Percentiles rank a stretch among this genome's conserved stretches.
Evolutionary conservation across 192 early-diverging fungal species (phyloP).

Genomic region (Geranomyces michiganensis): DNA sequence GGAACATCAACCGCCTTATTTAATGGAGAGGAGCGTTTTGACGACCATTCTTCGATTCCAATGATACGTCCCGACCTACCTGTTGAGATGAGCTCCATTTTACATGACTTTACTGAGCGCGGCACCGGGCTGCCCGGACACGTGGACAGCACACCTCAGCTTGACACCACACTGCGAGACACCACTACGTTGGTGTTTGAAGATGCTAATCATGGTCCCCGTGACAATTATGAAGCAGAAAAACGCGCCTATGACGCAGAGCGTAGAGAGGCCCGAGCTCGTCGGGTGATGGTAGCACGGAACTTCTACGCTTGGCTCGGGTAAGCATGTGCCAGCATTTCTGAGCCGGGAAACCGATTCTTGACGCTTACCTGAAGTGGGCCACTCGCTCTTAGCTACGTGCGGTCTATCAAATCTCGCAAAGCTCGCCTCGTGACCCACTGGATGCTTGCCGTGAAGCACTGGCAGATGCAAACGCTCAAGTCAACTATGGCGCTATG

Average conservation of each 20-base stretch:
- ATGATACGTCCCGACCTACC: background rate
- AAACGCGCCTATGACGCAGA: no score
- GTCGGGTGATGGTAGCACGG: background rate
- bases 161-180: background rate
- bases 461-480: conserved; percentile 8
- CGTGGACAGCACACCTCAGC: no score
- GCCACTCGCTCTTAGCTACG: background rate
- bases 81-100: conserved; percentile 2
- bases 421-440: conserved; percentile 15
- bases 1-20: no score
- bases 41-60: background rate
- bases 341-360: no score
- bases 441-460: conserved; percentile 21
- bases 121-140: background rate
- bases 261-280: background rate
- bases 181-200: background rate
- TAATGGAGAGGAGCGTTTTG: no score
- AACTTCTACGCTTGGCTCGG: conserved; percentile 16
- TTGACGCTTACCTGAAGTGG: no score
- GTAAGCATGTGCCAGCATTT: no score
- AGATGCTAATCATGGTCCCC: background rate
- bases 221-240: no score
- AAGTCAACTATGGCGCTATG: background rate
- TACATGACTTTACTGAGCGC: conserved; percentile 5
- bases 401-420: background rate